A percentile compares a stretch with the other conserved stretches of the same genome.
Evolutionary conservation across 768 basidiomycete species (phyloP).

Genomic region (Vararia minispora): DNA sequence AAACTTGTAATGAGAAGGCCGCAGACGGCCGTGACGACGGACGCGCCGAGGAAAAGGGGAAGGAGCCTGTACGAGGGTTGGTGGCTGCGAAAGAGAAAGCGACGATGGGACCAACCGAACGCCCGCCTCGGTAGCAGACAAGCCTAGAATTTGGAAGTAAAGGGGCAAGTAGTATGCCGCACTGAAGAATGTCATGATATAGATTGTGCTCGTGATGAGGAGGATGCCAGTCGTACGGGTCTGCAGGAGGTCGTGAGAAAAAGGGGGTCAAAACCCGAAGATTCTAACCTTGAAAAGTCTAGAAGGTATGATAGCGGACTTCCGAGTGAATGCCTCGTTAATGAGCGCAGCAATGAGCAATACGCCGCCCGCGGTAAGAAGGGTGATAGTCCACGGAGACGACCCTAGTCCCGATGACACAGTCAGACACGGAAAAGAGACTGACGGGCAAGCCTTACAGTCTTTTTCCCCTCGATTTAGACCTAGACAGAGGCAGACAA

Average conservation of each 20-base stretch:
- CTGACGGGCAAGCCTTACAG: conserved; percentile 16
- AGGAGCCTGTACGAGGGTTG: conserved; percentile 20
- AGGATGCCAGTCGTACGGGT: conserved; percentile 27
- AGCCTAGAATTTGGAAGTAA: conserved; percentile 31
- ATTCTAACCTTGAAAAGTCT: conserved; percentile 30
- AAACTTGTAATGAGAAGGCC: conserved; percentile 19
- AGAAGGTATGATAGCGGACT: conserved; percentile 27
- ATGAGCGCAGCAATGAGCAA: conserved; percentile 20
- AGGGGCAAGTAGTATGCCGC: conserved; percentile 28
- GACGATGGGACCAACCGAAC: conserved; percentile 17
- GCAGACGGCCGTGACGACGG: conserved; percentile 13
- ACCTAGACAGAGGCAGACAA: conserved; percentile 28
- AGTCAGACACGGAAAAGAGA: too few relatives aligned
- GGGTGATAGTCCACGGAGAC: conserved; percentile 23
- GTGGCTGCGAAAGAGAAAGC: too few relatives aligned
- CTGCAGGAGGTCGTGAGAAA: too few relatives aligned
- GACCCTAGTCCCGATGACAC: too few relatives aligned
- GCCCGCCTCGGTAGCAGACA: conserved; percentile 23
- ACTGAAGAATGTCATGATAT: conserved; percentile 24
- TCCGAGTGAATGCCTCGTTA: conserved; percentile 25
- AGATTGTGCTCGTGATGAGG: conserved; percentile 23
- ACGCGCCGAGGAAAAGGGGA: conserved; percentile 21
- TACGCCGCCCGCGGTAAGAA: conserved; percentile 23
- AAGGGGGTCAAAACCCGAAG: too few relatives aligned
- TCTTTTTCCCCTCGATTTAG: conserved; percentile 24